Percentiles rank a stretch among this genome's conserved stretches.
Evolutionary conservation across 345 rosid genomes (phyloP).

Genomic region (Boechera divaricarpa): DNA sequence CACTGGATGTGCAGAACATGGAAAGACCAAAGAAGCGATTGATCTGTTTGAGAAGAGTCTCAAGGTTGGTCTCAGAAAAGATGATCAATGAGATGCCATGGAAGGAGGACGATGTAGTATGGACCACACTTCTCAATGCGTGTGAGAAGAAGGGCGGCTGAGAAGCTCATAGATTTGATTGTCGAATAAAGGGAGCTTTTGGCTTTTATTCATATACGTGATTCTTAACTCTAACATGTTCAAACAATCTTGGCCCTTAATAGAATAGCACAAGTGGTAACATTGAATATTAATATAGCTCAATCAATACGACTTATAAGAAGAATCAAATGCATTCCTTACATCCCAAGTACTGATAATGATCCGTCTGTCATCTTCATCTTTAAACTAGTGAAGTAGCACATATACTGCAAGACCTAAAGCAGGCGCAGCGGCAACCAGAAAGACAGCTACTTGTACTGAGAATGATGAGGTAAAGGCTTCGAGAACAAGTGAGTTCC

Average conservation of each 20-base stretch:
- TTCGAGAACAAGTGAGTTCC: conserved; percentile 57
- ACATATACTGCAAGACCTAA: conserved; percentile 55
- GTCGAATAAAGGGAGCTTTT: conserved; percentile 17
- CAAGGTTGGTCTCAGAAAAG: conserved; percentile 56
- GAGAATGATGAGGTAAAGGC: conserved; percentile 58
- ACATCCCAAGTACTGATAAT: neutral
- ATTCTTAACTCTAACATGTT: conserved; percentile 41
- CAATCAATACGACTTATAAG: conserved; percentile 2
- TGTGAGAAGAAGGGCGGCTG: conserved; percentile 64
- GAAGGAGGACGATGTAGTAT: conserved; percentile 73
- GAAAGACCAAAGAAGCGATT: conserved; percentile 71
- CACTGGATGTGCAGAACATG: conserved; percentile 90
- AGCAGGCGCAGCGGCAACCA: conserved; percentile 57
- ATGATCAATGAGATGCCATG: conserved; percentile 74
- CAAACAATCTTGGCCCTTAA: conserved; percentile 28
- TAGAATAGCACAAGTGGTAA: conserved; percentile 23
- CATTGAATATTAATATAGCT: conserved; percentile 19
- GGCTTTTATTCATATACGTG: conserved; percentile 19
- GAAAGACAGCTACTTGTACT: conserved; percentile 52
- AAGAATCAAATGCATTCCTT: conserved; percentile 18
- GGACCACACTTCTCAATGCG: conserved; percentile 82
- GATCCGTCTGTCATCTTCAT: conserved; percentile 48
- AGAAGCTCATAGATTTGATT: conserved; percentile 42
- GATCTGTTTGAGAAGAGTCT: conserved; percentile 70
- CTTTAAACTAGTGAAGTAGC: conserved; percentile 60